Evolutionary conservation across 75 land plant genomes (phyloP).

Genomic region (Ceratopteris richardii): DNA sequence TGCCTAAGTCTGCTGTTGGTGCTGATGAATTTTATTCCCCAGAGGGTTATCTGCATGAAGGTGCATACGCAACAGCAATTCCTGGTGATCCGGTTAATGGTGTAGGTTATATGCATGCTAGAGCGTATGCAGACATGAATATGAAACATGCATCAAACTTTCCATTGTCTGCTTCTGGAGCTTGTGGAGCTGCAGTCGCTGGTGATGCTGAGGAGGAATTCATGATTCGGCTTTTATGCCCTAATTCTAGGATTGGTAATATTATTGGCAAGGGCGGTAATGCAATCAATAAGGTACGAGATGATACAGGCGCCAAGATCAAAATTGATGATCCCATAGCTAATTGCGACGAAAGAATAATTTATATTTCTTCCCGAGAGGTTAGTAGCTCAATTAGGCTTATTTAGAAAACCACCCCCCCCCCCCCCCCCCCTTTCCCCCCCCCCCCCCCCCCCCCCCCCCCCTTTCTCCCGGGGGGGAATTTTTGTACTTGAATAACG

Average conservation of each 20-base stretch:
- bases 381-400: constrained; percentile 14
- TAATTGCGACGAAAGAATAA: constrained; percentile 50
- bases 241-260: constrained; percentile 67
- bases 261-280: constrained; percentile 75
- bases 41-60: too few species aligned
- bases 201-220: constrained; percentile 28
- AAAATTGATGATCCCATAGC: constrained; percentile 40
- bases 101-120: too few species aligned
- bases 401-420: too few species aligned
- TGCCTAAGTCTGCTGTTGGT: constrained; percentile 1
- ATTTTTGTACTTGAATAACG: too few species aligned
- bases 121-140: background rate
- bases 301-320: constrained; percentile 60
- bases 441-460: too few species aligned
- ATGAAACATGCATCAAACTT: constrained; percentile 3
- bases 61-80: background rate
- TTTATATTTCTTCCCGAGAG: constrained; percentile 47
- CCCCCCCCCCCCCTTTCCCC: too few species aligned
- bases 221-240: constrained; percentile 53
- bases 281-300: constrained; percentile 43
- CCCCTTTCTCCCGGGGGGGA: too few species aligned
- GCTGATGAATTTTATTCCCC: too few species aligned
- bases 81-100: background rate
- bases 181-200: background rate
- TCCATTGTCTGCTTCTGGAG: background rate